These are phyloP conservation scores for Pseudocercospora fijiensis DNA, from an alignment of 2,329 filamentous ascomycete genomes.

Conservation along the genomic window DNA sequence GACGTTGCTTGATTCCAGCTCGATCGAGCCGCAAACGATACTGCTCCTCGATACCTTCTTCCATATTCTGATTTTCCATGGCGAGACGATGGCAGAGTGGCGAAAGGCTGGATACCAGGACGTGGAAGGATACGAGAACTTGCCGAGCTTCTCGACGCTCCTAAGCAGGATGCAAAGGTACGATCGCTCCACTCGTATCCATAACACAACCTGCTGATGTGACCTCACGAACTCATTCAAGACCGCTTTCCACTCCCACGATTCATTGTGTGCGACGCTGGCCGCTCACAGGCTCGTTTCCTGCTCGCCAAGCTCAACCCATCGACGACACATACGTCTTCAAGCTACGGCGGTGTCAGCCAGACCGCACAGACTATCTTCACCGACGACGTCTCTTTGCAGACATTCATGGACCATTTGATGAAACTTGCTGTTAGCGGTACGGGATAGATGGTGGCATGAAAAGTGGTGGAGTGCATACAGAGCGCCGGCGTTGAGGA, in stretches of 20 bases:
- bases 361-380: conserved; percentile 97
- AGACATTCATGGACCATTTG: conserved; percentile 99
- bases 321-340: conserved; percentile 91
- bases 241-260: conserved; percentile 97
- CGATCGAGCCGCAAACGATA: conserved; percentile 91
- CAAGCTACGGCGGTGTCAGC: conserved; percentile 83
- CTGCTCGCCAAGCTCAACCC: conserved; percentile 95
- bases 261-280: conserved; percentile 98
- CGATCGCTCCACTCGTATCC: conserved; percentile 35
- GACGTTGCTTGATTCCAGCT: conserved; percentile 93
- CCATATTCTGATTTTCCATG: conserved; percentile 98
- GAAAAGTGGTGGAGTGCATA: neutral
- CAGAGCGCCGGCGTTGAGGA: neutral
- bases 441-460: conserved; percentile 32
- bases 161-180: conserved; percentile 94
- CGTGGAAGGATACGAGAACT: conserved; percentile 97
- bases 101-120: conserved; percentile 97
- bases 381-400: conserved; percentile 94
- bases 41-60: conserved; percentile 97
- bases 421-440: conserved; percentile 70
- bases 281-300: conserved; percentile 96
- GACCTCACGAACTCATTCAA: conserved; percentile 78
- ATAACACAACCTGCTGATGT: conserved; percentile 8
- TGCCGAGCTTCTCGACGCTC: conserved; percentile 78
- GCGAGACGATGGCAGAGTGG: conserved; percentile 97